Percentiles rank a stretch among this genome's conserved stretches.
Evolutionary conservation across 495 filamentous ascomycete species (phyloP).

Genomic region (Aspergillus olivimuriae): DNA sequence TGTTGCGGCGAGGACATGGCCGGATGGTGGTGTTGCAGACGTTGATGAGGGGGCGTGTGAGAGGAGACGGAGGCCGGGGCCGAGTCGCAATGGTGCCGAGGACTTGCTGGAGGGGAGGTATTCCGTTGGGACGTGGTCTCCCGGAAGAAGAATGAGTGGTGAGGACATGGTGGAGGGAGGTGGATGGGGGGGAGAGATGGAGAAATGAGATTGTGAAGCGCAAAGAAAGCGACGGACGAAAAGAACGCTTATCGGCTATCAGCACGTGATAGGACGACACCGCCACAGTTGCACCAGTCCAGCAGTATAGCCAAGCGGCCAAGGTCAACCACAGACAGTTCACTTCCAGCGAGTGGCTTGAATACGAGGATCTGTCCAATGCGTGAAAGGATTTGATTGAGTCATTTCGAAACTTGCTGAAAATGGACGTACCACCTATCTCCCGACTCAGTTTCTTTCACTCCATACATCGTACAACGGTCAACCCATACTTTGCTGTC

Average conservation of each 20-base stretch:
- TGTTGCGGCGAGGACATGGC: conserved; percentile 57
- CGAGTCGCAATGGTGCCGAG: conserved; percentile 66
- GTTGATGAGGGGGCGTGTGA: conserved; percentile 19
- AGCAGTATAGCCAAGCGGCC: too few relatives aligned
- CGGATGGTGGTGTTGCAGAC: conserved; percentile 12
- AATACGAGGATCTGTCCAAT: too few relatives aligned
- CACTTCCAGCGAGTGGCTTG: too few relatives aligned
- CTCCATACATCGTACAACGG: background rate
- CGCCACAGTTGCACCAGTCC: too few relatives aligned
- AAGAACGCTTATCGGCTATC: too few relatives aligned
- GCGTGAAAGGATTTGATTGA: background rate
- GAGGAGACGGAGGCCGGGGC: conserved; percentile 65
- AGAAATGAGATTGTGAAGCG: too few relatives aligned
- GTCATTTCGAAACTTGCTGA: too few relatives aligned
- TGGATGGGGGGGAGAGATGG: background rate
- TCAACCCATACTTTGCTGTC: background rate
- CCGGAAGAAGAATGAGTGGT: conserved; percentile 62
- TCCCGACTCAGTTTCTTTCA: too few relatives aligned
- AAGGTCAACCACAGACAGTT: too few relatives aligned
- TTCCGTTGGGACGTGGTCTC: conserved; percentile 60
- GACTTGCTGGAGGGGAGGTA: conserved; percentile 54
- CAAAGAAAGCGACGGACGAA: too few relatives aligned
- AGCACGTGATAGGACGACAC: too few relatives aligned
- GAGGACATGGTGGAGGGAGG: conserved; percentile 29
- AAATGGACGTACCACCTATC: too few relatives aligned